Evolutionary conservation across 192 early-diverging fungal genomes (phyloP).

Genomic region (Kappamyces sp.): DNA sequence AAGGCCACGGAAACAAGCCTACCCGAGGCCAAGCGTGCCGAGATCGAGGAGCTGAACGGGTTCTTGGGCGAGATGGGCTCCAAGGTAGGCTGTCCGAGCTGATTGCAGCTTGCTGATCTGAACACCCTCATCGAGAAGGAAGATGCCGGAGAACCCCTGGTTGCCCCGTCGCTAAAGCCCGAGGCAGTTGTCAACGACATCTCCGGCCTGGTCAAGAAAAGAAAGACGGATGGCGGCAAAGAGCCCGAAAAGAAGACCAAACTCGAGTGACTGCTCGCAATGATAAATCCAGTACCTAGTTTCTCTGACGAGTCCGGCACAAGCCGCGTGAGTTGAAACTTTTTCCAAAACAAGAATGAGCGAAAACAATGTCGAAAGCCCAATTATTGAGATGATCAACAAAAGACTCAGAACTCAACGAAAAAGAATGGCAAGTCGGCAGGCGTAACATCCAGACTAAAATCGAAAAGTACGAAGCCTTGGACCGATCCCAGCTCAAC

Average conservation of each 20-base stretch:
- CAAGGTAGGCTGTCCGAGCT: slow-evolving; percentile 37
- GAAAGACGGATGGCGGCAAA: slow-evolving; percentile 17
- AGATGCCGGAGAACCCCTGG: slow-evolving; percentile 17
- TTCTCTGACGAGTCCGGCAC: neutral
- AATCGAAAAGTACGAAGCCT: slow-evolving; percentile 37
- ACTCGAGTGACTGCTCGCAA: neutral
- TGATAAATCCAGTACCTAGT: neutral
- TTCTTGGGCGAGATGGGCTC: slow-evolving; percentile 22
- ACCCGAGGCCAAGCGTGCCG: neutral
- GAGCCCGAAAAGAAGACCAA: slow-evolving; percentile 14
- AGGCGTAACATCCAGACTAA: slow-evolving; percentile 27
- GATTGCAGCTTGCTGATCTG: slow-evolving; percentile 14
- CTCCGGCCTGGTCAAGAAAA: slow-evolving; percentile 41
- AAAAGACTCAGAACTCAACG: slow-evolving; percentile 14
- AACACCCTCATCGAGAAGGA: slow-evolving; percentile 37
- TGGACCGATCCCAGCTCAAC: slow-evolving; percentile 28
- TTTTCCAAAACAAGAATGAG: neutral
- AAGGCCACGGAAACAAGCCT: slow-evolving; percentile 22
- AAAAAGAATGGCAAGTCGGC: slow-evolving; percentile 8
- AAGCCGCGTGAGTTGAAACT: neutral
- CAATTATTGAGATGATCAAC: slow-evolving; percentile 3
- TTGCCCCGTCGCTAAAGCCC: slow-evolving; percentile 12
- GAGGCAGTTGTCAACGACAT: slow-evolving; percentile 41
- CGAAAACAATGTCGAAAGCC: slow-evolving; percentile 5
- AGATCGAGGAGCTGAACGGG: slow-evolving; percentile 15